Percentiles rank a stretch among this genome's conserved stretches.
These are phyloP conservation scores for Ceratocystiopsis brevicomis DNA, from an alignment of 2,329 filamentous ascomycete genomes.

Conservation along the genomic window DNA sequence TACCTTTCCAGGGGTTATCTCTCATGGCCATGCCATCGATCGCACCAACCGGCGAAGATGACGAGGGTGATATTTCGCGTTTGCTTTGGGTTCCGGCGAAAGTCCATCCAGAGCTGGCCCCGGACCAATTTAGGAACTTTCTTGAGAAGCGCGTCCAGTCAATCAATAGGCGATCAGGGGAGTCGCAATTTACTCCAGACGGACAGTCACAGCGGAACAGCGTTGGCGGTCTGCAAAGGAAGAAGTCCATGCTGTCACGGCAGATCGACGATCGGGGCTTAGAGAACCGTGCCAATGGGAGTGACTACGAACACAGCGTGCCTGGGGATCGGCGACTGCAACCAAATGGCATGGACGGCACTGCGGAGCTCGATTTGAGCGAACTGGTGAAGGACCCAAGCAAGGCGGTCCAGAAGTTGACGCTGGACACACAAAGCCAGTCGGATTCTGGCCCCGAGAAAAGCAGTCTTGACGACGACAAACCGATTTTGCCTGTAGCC, in stretches of 20 bases:
- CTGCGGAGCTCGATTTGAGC: slow-evolving; percentile 53
- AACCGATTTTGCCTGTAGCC: slow-evolving; percentile 67
- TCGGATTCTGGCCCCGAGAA: slow-evolving; percentile 20
- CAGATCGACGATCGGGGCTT: slow-evolving; percentile 58
- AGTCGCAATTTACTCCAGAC: slow-evolving; percentile 42
- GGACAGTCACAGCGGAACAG: slow-evolving; percentile 6
- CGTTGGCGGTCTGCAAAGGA: slow-evolving; percentile 43
- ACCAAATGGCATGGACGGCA: slow-evolving; percentile 50
- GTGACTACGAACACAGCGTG: not conserved
- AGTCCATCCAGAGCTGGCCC: slow-evolving; percentile 84
- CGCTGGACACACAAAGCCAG: slow-evolving; percentile 33
- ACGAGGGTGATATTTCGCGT: slow-evolving; percentile 74
- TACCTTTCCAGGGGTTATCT: slow-evolving; percentile 47
- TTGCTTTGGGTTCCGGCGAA: slow-evolving; percentile 92
- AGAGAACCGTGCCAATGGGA: slow-evolving; percentile 22
- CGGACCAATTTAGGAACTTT: slow-evolving; percentile 91
- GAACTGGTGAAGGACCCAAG: slow-evolving; percentile 66
- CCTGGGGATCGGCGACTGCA: slow-evolving; percentile 30
- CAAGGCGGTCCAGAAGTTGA: slow-evolving; percentile 49
- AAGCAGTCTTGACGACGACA: slow-evolving; percentile 40
- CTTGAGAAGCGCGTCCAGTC: slow-evolving; percentile 83
- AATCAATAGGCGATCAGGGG: slow-evolving; percentile 68
- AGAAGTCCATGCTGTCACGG: slow-evolving; percentile 88
- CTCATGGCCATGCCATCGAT: slow-evolving; percentile 52
- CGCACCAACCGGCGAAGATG: slow-evolving; percentile 52